Percentiles rank a stretch among this genome's conserved stretches.
phyloP scores from a whole-genome alignment of 352 stramenopile species.

The Peronospora farinosa region DNA sequence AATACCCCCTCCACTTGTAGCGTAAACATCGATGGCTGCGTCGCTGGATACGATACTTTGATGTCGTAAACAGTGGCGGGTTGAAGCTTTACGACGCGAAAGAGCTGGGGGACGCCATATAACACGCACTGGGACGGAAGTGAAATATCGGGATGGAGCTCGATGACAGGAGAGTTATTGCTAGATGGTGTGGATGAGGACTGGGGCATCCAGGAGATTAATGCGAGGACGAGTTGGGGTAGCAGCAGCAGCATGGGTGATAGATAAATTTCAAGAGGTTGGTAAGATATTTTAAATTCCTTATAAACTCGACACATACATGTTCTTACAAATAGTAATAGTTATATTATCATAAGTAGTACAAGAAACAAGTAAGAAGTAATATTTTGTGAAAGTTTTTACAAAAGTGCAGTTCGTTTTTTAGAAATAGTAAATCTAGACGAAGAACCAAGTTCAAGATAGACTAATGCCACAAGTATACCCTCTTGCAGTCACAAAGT shows the following conservation, averaged over 20 bases:
- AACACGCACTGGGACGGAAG: constrained; percentile 31
- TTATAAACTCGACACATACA: too few species aligned
- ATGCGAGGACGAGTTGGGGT: not conserved
- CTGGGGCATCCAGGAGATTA: constrained; percentile 2
- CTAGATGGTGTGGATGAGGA: not conserved
- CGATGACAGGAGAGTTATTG: not conserved
- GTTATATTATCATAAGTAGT: too few species aligned
- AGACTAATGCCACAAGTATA: too few species aligned
- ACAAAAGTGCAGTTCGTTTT: too few species aligned
- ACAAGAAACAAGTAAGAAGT: too few species aligned
- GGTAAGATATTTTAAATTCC: too few species aligned
- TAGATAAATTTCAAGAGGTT: too few species aligned
- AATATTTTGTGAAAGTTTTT: too few species aligned
- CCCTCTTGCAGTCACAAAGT: too few species aligned
- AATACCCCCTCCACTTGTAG: constrained; percentile 44
- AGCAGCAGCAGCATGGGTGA: not conserved
- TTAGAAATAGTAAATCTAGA: too few species aligned
- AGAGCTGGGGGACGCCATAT: constrained; percentile 46
- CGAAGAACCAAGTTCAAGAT: too few species aligned
- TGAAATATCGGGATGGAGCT: constrained; percentile 44
- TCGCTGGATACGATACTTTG: constrained; percentile 71
- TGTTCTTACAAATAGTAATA: too few species aligned
- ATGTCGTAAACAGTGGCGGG: constrained; percentile 54
- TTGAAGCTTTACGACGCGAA: constrained; percentile 44
- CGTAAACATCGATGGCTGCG: constrained; percentile 46